Evolutionary conservation across 2,329 filamentous ascomycete genomes (phyloP).

Genomic region (Ophiocordyceps camponoti-leonardi): DNA sequence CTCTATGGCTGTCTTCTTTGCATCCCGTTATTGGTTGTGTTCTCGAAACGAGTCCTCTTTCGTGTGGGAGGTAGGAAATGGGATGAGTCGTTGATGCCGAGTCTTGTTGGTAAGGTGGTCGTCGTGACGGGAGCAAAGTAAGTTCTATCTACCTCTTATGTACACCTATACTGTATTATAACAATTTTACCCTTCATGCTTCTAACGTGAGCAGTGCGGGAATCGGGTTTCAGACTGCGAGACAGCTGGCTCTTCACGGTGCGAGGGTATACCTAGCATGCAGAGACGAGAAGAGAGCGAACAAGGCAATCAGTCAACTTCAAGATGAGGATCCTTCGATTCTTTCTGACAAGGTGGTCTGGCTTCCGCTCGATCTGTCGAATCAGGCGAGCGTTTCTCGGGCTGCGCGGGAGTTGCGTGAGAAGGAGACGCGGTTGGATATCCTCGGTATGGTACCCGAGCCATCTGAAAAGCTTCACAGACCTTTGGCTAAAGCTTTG

Average conservation of each 20-base stretch:
- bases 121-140: not conserved
- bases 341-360: not conserved
- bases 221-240: not conserved
- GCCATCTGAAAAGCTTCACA: no score
- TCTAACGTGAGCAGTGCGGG: not conserved
- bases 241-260: not conserved
- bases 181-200: no score
- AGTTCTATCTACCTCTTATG: not conserved
- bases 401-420: not conserved
- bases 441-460: not conserved
- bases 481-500: not conserved
- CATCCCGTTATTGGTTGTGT: not conserved
- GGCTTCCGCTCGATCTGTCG: not conserved
- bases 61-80: not conserved
- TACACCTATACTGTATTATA: no score
- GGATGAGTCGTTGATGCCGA: not conserved
- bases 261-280: not conserved
- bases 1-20: not conserved
- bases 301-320: not conserved
- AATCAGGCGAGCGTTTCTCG: not conserved
- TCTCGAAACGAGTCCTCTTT: not conserved
- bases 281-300: not conserved
- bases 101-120: not conserved
- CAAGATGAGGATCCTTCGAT: not conserved
- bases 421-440: not conserved